phyloP scores from a whole-genome alignment of 2,329 filamentous ascomycete species.

The Colletotrichum tofieldiae region DNA sequence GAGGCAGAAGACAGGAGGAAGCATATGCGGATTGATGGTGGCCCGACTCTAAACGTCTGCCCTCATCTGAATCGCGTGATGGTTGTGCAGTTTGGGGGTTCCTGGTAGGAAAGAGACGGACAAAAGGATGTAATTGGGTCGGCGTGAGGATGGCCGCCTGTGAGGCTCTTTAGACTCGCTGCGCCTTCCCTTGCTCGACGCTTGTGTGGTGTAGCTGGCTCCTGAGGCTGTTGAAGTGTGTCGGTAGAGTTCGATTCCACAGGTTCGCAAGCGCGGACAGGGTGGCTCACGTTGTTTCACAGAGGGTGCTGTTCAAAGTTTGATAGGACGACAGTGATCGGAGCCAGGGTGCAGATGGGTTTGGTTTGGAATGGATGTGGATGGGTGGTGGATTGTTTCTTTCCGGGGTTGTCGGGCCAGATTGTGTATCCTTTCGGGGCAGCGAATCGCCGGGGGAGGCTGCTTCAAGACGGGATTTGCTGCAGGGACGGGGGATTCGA shows the following conservation, averaged over 20 bases:
- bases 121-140: not conserved
- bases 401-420: constrained; percentile 34
- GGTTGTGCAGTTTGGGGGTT: not conserved
- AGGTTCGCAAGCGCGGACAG: constrained; percentile 5
- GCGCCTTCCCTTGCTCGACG: not conserved
- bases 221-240: constrained; percentile 5
- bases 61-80: not conserved
- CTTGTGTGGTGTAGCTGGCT: not conserved
- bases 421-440: constrained; percentile 16
- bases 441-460: constrained; percentile 26
- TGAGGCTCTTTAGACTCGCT: not conserved
- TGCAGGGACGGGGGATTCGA: constrained; percentile 26
- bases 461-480: constrained; percentile 12
- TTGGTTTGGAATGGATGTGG: constrained; percentile 4
- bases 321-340: constrained; percentile 35
- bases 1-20: not conserved
- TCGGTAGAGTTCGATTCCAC: constrained; percentile 2
- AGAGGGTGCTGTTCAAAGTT: constrained; percentile 19
- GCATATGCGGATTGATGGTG: not conserved
- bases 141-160: not conserved
- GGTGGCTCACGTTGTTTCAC: constrained; percentile 36
- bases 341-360: constrained; percentile 23
- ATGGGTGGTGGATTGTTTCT: constrained; percentile 14
- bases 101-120: not conserved
- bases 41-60: not conserved